A percentile compares a stretch with the other conserved stretches of the same genome.
Evolutionary conservation across 106 monocot genomes (phyloP).

Genomic region (Dendrobium chrysotoxum): DNA sequence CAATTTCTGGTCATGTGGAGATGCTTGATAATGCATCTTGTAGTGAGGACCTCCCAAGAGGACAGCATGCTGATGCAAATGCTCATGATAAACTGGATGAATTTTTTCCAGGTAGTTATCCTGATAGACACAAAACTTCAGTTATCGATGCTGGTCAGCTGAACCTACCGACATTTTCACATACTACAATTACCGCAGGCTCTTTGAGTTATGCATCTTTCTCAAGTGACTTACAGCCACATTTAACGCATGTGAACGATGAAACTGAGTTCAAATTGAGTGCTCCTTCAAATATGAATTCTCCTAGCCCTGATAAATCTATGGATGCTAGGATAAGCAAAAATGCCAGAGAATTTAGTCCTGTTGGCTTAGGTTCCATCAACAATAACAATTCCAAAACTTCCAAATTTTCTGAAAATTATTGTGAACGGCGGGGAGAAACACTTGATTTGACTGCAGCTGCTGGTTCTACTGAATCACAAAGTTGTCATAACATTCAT

Average conservation of each 20-base stretch:
- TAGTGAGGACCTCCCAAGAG: background rate
- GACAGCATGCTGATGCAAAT: background rate
- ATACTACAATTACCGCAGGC: background rate
- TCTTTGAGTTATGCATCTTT: background rate
- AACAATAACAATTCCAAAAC: background rate
- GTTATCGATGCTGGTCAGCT: background rate
- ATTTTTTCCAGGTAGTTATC: background rate
- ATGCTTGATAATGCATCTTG: slow-evolving; percentile 10
- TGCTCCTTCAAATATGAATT: background rate
- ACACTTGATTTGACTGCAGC: background rate
- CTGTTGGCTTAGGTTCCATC: background rate
- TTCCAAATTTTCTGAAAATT: background rate
- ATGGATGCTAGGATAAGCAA: background rate
- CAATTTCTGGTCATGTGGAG: slow-evolving; percentile 5
- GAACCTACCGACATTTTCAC: background rate
- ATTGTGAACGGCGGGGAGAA: background rate
- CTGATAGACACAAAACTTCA: background rate
- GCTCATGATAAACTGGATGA: background rate
- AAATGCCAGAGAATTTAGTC: background rate
- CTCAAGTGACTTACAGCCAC: background rate
- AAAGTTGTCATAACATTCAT: background rate
- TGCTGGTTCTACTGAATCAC: slow-evolving; percentile 1
- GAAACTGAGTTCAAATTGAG: background rate
- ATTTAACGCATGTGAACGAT: background rate
- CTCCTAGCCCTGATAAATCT: background rate